Evolutionary conservation across 1,284 basidiomycete species (phyloP), one percentile per base, ranked within the genome.

Genomic region (Coniferiporia weirii): DNA sequence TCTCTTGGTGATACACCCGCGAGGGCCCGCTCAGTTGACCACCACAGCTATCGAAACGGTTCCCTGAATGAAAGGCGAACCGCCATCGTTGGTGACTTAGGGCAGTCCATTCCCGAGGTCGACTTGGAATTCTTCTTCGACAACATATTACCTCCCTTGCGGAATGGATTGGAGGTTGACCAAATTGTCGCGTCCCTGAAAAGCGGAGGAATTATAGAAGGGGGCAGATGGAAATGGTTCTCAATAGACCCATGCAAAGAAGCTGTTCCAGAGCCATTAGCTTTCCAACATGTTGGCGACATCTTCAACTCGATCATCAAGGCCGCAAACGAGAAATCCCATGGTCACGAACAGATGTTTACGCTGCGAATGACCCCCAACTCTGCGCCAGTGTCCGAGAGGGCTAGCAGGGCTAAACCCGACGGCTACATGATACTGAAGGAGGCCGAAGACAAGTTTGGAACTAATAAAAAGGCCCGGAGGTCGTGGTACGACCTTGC

Each of bases 401-500:
- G 32, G 34, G 4, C 9, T 13, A 52, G 15, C 57, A 34, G 19
- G 7, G 44, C 43, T 17, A 52, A 32, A 17, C 40, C 50, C 4
- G 38, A 58, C 45, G 50, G 40, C 1, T 47, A 35, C 40, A 35
- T 52, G n/a, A 22, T 44, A 34, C 19, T 52, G 20, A 45, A 43
- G 2, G 20, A 34, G 7, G 15, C 15, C 10, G 32, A 52, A 36
- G 27, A 27, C 3, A 40, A 40, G 38, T 8, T 17, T 19, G 17
- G 15, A 6, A 1, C 27, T 45, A 1, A 19, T 13, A 3, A 40
- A 6, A 19, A 52, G 34, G 15, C 22, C 10, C 13, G 35, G 17
- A 3, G 44, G n/a, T 19, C 20, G 43, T 58, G 57, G 57, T 46
- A 52, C 15, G 51, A 52, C 47, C 10, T 34, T 19, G 51, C 50